Percentiles rank a stretch among this genome's conserved stretches.
Conservation (phyloP, 1,139 yeast genomes). For the Pichia sorboxylosa region DNA sequence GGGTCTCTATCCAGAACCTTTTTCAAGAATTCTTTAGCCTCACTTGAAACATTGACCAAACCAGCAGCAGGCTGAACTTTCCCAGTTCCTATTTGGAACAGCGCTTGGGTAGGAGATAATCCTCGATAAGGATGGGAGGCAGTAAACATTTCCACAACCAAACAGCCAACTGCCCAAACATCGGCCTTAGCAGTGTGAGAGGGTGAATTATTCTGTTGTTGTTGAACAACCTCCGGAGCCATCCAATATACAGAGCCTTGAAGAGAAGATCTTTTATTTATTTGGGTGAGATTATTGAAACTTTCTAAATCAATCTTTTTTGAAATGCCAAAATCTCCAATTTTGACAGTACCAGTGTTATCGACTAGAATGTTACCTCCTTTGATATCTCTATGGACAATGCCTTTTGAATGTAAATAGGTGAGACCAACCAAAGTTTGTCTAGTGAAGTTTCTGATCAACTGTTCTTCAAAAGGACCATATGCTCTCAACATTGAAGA, state of each 20-base stretch:
- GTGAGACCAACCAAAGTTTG: constrained; percentile 76
- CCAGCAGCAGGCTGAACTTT: constrained; percentile 62
- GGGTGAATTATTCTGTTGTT: too few relatives aligned
- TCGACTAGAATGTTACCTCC: constrained; percentile 90
- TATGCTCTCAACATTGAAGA: constrained; percentile 74
- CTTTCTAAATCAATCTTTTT: constrained; percentile 25
- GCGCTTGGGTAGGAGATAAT: constrained; percentile 91
- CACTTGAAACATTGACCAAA: constrained; percentile 35
- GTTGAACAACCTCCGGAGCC: constrained; percentile 97
- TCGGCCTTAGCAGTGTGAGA: constrained; percentile 86
- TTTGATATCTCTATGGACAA: constrained; percentile 83
- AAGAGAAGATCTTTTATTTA: constrained; percentile 66
- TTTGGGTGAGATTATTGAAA: constrained; percentile 1
- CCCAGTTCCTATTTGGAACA: constrained; percentile 81
- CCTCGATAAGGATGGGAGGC: constrained; percentile 93
- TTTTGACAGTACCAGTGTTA: constrained; percentile 81
- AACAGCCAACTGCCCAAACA: constrained; percentile 92
- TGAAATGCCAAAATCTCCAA: constrained; percentile 90
- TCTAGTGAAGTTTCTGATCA: constrained; percentile 70
- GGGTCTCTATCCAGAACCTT: neutral
- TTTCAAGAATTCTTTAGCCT: neutral
- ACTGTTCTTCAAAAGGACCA: constrained; percentile 88
- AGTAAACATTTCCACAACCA: constrained; percentile 86
- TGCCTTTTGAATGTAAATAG: constrained; percentile 71
- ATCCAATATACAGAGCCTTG: constrained; percentile 97